These are phyloP conservation scores for Hypericum perforatum DNA, from an alignment of 345 rosid species.

Conservation along the genomic window DNA sequence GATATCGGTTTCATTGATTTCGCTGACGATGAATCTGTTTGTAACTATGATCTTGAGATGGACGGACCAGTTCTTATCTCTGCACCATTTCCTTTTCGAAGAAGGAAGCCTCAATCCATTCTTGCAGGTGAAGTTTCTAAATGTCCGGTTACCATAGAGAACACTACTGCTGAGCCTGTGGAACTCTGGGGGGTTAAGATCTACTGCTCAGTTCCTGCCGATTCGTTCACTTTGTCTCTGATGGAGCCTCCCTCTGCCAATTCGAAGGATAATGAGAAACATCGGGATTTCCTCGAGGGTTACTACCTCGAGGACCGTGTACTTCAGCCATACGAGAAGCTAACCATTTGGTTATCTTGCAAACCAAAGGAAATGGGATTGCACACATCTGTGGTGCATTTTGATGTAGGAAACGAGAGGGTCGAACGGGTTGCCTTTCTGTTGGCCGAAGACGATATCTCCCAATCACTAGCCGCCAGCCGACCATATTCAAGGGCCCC, in stretches of 20 bases:
- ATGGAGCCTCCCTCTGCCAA: background rate
- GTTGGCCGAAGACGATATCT: constrained; percentile 51
- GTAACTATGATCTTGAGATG: background rate
- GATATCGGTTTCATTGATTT: constrained; percentile 6
- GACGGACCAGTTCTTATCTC: constrained; percentile 1
- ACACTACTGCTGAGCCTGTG: constrained; percentile 17
- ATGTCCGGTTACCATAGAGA: constrained; percentile 8
- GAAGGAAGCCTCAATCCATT: constrained; percentile 5
- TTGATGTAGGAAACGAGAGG: background rate
- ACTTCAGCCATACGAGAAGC: constrained; percentile 1
- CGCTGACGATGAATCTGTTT: background rate
- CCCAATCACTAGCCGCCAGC: too few relatives aligned
- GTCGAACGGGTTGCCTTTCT: constrained; percentile 42
- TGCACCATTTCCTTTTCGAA: background rate
- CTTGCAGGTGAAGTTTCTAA: background rate
- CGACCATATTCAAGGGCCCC: constrained; percentile 10
- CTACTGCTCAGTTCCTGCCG: constrained; percentile 15
- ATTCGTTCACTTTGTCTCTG: constrained; percentile 9
- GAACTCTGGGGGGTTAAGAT: constrained; percentile 17
- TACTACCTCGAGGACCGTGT: constrained; percentile 1
- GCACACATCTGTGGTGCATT: background rate
- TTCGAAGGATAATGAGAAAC: background rate
- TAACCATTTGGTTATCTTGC: constrained; percentile 1
- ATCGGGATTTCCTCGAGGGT: background rate
- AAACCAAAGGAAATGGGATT: constrained; percentile 1